phyloP scores from a whole-genome alignment of 2,329 filamentous ascomycete genomes.

The Xylariomycetidae sp. region DNA sequence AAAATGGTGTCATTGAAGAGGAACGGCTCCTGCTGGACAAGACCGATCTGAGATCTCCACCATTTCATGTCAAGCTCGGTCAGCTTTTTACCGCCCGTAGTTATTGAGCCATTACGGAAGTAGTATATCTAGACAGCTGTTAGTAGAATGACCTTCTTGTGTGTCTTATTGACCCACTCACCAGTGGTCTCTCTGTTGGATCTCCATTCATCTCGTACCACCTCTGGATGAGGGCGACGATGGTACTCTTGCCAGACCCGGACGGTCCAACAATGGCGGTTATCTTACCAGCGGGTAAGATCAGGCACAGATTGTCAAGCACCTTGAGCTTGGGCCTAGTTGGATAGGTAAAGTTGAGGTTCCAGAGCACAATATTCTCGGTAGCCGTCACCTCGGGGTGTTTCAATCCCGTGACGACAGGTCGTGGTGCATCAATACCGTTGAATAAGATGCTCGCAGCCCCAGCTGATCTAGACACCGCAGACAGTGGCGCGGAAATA shows the following conservation, averaged over 20 bases:
- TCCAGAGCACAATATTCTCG: slow-evolving; percentile 54
- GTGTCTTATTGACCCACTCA: slow-evolving; percentile 7
- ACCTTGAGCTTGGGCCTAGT: slow-evolving; percentile 59
- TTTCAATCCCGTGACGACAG: slow-evolving; percentile 35
- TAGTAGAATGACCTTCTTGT: slow-evolving; percentile 3
- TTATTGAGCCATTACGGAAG: slow-evolving; percentile 44
- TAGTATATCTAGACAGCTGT: slow-evolving; percentile 15
- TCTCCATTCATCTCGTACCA: slow-evolving; percentile 60
- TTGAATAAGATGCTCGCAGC: slow-evolving; percentile 53
- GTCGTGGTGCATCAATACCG: slow-evolving; percentile 45
- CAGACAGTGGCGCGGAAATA: slow-evolving; percentile 53
- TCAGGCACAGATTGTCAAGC: slow-evolving; percentile 53
- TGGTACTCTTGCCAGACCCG: slow-evolving; percentile 70
- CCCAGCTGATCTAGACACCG: slow-evolving; percentile 50
- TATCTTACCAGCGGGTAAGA: slow-evolving; percentile 59
- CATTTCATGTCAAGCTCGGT: slow-evolving; percentile 58
- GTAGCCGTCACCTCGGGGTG: slow-evolving; percentile 42
- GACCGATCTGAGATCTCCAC: slow-evolving; percentile 57
- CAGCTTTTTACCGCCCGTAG: slow-evolving; percentile 48
- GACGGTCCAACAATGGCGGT: slow-evolving; percentile 72
- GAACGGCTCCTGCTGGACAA: slow-evolving; percentile 66
- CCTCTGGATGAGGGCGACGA: slow-evolving; percentile 64
- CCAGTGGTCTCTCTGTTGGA: slow-evolving; percentile 30
- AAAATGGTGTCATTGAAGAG: slow-evolving; percentile 63
- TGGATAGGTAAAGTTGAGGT: slow-evolving; percentile 69